These are phyloP conservation scores for Lipomyces orientalis DNA, from an alignment of 805 yeast species.

Conservation along the genomic window DNA sequence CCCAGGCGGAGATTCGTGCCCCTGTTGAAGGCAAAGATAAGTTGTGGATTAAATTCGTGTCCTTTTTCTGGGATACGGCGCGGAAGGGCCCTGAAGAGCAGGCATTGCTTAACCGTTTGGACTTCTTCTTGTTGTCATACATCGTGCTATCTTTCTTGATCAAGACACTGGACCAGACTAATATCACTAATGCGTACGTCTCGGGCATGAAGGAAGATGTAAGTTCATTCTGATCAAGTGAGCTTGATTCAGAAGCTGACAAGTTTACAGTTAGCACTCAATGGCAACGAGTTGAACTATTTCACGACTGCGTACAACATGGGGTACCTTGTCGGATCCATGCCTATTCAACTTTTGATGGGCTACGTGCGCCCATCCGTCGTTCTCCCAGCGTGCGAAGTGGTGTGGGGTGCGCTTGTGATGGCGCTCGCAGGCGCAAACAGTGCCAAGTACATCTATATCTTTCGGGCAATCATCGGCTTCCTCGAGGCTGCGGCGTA, in stretches of 20 bases:
- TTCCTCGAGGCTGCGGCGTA: constrained; percentile 68
- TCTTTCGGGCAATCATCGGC: constrained; percentile 68
- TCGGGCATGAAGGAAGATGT: constrained; percentile 65
- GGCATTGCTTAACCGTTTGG: constrained; percentile 45
- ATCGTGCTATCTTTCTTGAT: constrained; percentile 49
- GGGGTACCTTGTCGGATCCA: constrained; percentile 45
- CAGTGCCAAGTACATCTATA: constrained; percentile 58
- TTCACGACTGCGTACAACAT: constrained; percentile 37
- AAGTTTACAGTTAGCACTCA: constrained; percentile 41
- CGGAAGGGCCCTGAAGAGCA: constrained; percentile 13
- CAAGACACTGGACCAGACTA: constrained; percentile 64
- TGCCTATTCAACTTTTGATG: constrained; percentile 45
- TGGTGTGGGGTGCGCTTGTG: constrained; percentile 65
- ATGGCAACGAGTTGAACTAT: constrained; percentile 49
- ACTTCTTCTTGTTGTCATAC: constrained; percentile 41
- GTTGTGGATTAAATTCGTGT: background rate
- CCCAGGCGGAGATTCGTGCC: no score
- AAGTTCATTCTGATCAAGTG: constrained; percentile 41
- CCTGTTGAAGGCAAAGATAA: no score
- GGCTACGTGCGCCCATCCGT: constrained; percentile 42
- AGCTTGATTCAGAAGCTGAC: background rate
- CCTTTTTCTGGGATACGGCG: constrained; percentile 19
- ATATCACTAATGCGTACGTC: constrained; percentile 67
- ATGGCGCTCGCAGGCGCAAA: constrained; percentile 57
- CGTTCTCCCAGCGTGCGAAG: constrained; percentile 60